phyloP scores from a whole-genome alignment of 2,329 filamentous ascomycete genomes.

The Orbilia quercus region DNA sequence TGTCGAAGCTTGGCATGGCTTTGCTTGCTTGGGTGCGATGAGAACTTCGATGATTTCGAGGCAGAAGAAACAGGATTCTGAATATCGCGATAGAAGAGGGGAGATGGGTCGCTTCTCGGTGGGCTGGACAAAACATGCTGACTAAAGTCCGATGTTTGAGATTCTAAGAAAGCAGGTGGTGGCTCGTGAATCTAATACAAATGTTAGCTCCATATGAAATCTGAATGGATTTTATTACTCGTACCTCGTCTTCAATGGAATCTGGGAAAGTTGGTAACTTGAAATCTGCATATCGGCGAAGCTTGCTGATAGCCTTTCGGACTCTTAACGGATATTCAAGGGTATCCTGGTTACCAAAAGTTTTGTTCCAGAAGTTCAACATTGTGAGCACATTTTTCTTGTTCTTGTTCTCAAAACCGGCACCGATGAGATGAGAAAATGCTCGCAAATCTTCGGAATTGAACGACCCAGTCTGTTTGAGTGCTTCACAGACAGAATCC shows the following conservation, averaged over 20 bases:
- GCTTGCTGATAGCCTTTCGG: slow-evolving; percentile 71
- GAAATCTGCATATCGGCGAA: slow-evolving; percentile 70
- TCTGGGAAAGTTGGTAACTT: slow-evolving; percentile 66
- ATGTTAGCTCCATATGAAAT: not conserved
- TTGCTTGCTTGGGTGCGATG: slow-evolving; percentile 56
- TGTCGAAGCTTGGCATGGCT: slow-evolving; percentile 65
- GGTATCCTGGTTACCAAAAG: slow-evolving; percentile 72
- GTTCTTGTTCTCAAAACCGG: slow-evolving; percentile 41
- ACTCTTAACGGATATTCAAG: slow-evolving; percentile 75
- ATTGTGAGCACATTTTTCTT: slow-evolving; percentile 38
- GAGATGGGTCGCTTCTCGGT: slow-evolving; percentile 40
- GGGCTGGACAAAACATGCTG: slow-evolving; percentile 39
- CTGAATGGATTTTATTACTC: slow-evolving; percentile 58
- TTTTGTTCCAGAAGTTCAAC: slow-evolving; percentile 72
- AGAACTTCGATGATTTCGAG: slow-evolving; percentile 55
- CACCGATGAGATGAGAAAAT: slow-evolving; percentile 42
- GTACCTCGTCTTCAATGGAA: slow-evolving; percentile 64
- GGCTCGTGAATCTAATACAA: slow-evolving; percentile 11
- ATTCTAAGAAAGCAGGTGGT: slow-evolving; percentile 58
- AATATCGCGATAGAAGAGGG: slow-evolving; percentile 44
- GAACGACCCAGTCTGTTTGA: slow-evolving; percentile 36
- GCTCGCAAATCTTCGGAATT: slow-evolving; percentile 26
- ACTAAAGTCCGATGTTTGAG: slow-evolving; percentile 35
- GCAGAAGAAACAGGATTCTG: slow-evolving; percentile 25
- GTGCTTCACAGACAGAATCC: slow-evolving; percentile 18